Conservation (phyloP, 352 stramenopile species). For the Pythium monospermum region DNA sequence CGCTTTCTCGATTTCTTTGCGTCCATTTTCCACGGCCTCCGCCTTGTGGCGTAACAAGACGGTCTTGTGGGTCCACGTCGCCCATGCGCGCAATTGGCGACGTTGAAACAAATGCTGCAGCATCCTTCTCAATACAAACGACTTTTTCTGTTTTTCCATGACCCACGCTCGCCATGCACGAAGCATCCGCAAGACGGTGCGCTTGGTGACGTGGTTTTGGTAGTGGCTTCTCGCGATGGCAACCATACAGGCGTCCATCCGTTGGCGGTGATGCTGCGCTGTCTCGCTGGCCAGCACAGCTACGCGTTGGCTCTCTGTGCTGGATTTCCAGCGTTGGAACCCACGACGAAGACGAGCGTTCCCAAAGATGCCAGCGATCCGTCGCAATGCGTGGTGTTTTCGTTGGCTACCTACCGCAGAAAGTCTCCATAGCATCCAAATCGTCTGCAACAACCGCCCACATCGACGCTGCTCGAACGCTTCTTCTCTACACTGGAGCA, state of each 20-base stretch:
- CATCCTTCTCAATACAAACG: slow-evolving; percentile 3
- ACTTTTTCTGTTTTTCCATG: background rate
- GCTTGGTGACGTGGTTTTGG: background rate
- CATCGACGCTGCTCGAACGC: slow-evolving; percentile 35
- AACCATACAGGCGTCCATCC: slow-evolving; percentile 6
- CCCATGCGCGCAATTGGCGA: slow-evolving; percentile 8
- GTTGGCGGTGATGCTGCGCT: background rate
- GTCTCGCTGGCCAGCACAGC: background rate
- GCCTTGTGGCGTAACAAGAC: background rate
- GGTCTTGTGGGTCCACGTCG: slow-evolving; percentile 6
- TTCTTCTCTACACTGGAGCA: slow-evolving; percentile 22
- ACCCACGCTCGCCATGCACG: slow-evolving; percentile 1
- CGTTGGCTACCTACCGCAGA: background rate
- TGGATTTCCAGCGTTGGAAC: slow-evolving; percentile 5
- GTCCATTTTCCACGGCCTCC: background rate
- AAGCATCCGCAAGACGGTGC: background rate
- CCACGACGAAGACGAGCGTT: background rate
- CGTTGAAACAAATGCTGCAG: slow-evolving; percentile 1
- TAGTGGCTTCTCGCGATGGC: slow-evolving; percentile 7
- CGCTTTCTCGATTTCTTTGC: background rate
- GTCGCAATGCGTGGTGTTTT: background rate
- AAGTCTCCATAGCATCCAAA: slow-evolving; percentile 27
- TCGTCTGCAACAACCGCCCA: slow-evolving; percentile 12
- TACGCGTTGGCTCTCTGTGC: background rate
- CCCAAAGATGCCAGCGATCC: background rate